phyloP scores from a whole-genome alignment of 768 basidiomycete species.

The Phallus indusiatus region DNA sequence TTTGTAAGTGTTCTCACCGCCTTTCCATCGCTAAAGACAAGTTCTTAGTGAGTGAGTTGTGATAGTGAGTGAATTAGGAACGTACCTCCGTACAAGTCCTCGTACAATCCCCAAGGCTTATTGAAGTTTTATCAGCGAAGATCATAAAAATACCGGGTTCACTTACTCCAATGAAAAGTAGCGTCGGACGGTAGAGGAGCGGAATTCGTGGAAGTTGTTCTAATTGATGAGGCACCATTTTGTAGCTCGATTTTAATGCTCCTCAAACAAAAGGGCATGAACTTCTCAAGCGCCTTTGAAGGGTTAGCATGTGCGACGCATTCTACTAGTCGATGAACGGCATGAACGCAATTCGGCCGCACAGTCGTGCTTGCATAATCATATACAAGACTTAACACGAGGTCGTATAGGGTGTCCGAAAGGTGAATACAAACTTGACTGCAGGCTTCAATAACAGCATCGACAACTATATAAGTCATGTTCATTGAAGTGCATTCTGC shows the following conservation, averaged over 20 bases:
- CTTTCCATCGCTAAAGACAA: slow-evolving; percentile 35
- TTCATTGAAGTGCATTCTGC: too few species aligned
- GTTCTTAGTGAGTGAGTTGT: not conserved
- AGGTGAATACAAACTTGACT: slow-evolving; percentile 70
- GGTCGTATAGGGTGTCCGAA: slow-evolving; percentile 65
- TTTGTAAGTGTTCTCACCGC: slow-evolving; percentile 33
- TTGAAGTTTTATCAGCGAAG: not conserved
- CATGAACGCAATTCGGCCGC: slow-evolving; percentile 77
- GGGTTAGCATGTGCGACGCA: slow-evolving; percentile 78
- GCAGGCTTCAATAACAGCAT: slow-evolving; percentile 67
- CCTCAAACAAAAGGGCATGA: slow-evolving; percentile 60
- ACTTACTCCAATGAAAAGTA: slow-evolving; percentile 79
- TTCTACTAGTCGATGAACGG: slow-evolving; percentile 78
- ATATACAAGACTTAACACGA: slow-evolving; percentile 74
- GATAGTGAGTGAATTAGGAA: slow-evolving; percentile 7
- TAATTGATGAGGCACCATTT: slow-evolving; percentile 69
- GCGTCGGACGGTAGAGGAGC: slow-evolving; percentile 69
- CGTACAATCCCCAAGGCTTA: slow-evolving; percentile 65
- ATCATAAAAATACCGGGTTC: not conserved
- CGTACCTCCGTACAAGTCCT: slow-evolving; percentile 75
- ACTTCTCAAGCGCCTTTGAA: slow-evolving; percentile 64
- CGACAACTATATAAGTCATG: slow-evolving; percentile 41
- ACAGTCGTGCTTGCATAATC: slow-evolving; percentile 77
- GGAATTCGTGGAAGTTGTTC: slow-evolving; percentile 56
- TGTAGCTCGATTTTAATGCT: slow-evolving; percentile 74